Evolutionary conservation across 2,329 filamentous ascomycete species (phyloP).

Genomic region (Phaeomoniella chlamydospora): DNA sequence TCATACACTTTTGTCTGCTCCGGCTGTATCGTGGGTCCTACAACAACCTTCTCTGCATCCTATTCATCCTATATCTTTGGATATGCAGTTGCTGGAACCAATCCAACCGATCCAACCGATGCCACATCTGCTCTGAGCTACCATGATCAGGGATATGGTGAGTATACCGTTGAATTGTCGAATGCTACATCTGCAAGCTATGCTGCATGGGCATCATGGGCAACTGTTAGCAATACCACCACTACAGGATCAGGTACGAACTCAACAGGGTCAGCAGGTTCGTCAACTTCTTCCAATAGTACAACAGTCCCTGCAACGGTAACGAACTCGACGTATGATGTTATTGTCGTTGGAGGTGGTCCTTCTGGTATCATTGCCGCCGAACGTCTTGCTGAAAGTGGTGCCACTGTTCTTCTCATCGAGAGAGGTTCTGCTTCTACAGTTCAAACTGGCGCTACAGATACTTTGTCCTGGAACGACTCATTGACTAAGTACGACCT

Average conservation of each 20-base stretch:
- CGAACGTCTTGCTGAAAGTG: constrained; percentile 1
- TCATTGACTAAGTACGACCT: constrained; percentile 1
- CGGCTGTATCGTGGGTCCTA: constrained; percentile 24
- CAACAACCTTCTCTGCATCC: constrained; percentile 15
- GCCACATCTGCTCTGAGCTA: constrained; percentile 20
- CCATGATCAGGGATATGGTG: constrained; percentile 25
- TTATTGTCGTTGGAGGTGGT: constrained; percentile 2
- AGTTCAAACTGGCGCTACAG: not conserved
- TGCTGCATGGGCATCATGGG: constrained; percentile 1
- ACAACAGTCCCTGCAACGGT: not conserved
- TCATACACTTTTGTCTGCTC: constrained; percentile 40
- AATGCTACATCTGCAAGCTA: constrained; percentile 16
- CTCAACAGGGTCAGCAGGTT: not conserved
- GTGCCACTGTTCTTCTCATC: constrained; percentile 1
- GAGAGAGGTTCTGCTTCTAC: not conserved
- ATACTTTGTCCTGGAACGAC: constrained; percentile 1
- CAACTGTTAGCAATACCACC: not conserved
- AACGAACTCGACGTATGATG: constrained; percentile 1
- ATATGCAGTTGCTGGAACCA: constrained; percentile 23
- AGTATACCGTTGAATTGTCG: constrained; percentile 18
- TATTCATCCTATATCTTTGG: constrained; percentile 17
- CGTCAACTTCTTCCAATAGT: not conserved
- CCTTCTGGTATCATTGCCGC: constrained; percentile 1
- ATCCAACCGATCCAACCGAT: constrained; percentile 17
- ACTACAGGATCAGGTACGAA: not conserved